A percentile compares a stretch with the other conserved stretches of the same genome.
Conservation (phyloP, 2,329 filamentous ascomycete species). For the Geosmithia flava region DNA sequence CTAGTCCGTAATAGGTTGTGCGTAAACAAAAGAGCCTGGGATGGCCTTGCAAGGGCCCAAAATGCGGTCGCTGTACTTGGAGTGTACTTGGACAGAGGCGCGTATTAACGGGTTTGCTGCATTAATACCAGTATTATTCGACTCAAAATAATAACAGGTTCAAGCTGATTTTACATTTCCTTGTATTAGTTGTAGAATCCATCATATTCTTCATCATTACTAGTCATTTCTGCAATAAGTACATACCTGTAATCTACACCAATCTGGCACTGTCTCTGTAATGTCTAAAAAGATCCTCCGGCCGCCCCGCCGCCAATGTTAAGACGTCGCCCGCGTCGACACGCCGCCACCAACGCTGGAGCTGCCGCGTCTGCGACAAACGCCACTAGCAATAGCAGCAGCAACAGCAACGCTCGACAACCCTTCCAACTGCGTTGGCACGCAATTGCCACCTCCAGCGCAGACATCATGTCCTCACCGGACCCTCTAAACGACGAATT, state of each 20-base stretch:
- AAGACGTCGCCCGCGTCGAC: conserved; percentile 10
- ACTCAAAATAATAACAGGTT: not conserved
- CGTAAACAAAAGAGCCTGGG: conserved; percentile 1
- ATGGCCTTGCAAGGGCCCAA: not conserved
- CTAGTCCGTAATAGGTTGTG: conserved; percentile 1
- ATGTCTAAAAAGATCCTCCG: conserved; percentile 3
- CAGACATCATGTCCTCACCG: conserved; percentile 35
- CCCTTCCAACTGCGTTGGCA: conserved; percentile 21
- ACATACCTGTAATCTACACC: no score
- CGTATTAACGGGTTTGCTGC: no score
- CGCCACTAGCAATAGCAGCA: not conserved
- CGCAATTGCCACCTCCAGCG: conserved; percentile 20
- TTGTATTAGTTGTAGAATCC: no score
- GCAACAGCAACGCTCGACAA: conserved; percentile 3
- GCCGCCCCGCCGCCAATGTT: conserved; percentile 13
- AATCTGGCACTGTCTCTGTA: no score
- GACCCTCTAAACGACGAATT: conserved; percentile 33
- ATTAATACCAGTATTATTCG: not conserved
- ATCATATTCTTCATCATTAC: no score
- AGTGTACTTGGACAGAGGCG: no score
- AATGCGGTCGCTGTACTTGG: not conserved
- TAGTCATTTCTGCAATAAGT: no score
- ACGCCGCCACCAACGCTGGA: not conserved
- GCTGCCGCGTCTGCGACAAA: not conserved
- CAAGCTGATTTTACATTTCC: no score